Percentiles rank a stretch among this genome's conserved stretches.
Conservation (phyloP, 2,329 filamentous ascomycete species). For the Colletotrichum sublineola region DNA sequence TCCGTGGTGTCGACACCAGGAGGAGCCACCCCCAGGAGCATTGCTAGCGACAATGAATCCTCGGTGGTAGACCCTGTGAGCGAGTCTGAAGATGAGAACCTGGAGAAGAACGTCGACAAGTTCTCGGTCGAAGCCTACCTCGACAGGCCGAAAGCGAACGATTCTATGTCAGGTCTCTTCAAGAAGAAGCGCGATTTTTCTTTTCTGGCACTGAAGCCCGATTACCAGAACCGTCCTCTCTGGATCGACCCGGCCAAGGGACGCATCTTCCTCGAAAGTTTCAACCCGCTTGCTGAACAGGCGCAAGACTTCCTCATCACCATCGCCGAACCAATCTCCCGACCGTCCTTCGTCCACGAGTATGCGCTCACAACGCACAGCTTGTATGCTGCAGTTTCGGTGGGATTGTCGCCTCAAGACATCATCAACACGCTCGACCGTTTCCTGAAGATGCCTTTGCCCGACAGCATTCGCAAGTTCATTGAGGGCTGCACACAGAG, state of each 20-base stretch:
- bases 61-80: constrained; percentile 44
- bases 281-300: constrained; percentile 86
- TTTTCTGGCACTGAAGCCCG: constrained; percentile 84
- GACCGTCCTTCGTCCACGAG: constrained; percentile 92
- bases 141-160: constrained; percentile 37
- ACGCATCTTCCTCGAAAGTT: constrained; percentile 93
- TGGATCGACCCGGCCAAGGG: constrained; percentile 93
- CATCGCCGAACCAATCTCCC: constrained; percentile 91
- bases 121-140: constrained; percentile 68
- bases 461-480: constrained; percentile 83
- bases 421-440: constrained; percentile 91
- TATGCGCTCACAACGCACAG: constrained; percentile 93
- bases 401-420: constrained; percentile 89
- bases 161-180: constrained; percentile 50
- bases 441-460: constrained; percentile 89
- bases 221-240: constrained; percentile 89
- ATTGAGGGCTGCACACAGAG: constrained; percentile 85
- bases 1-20: constrained; percentile 73
- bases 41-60: constrained; percentile 67
- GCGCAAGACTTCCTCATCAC: constrained; percentile 97
- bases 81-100: constrained; percentile 64
- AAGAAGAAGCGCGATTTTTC: constrained; percentile 77
- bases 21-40: constrained; percentile 70
- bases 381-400: constrained; percentile 93
- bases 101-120: constrained; percentile 71